These are phyloP conservation scores for Juglanconis sp. DNA, from an alignment of 2,329 filamentous ascomycete genomes.

Conservation along the genomic window DNA sequence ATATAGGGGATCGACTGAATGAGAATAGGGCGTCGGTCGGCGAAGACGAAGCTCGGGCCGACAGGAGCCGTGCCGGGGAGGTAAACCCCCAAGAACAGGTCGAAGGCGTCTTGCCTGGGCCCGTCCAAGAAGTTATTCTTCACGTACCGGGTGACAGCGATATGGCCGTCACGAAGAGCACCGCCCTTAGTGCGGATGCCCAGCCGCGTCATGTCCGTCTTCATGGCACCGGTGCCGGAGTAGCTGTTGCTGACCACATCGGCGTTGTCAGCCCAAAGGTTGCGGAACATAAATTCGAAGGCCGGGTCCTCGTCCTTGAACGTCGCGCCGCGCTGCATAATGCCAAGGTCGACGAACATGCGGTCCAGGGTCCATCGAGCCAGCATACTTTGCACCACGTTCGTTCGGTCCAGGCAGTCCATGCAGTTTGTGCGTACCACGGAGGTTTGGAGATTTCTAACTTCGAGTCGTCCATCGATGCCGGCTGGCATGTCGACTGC, in stretches of 20 bases:
- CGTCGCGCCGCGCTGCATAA: slow-evolving; percentile 71
- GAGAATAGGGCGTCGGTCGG: slow-evolving; percentile 78
- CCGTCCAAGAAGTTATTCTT: slow-evolving; percentile 95
- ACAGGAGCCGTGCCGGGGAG: slow-evolving; percentile 69
- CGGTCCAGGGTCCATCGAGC: slow-evolving; percentile 84
- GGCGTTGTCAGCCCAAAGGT: slow-evolving; percentile 97
- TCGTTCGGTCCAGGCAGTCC: slow-evolving; percentile 97
- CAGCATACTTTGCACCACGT: slow-evolving; percentile 96
- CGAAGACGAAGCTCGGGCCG: slow-evolving; percentile 72
- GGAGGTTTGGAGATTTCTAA: slow-evolving; percentile 76
- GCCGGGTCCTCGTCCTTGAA: slow-evolving; percentile 72
- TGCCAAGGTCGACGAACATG: slow-evolving; percentile 80
- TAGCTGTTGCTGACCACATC: slow-evolving; percentile 92
- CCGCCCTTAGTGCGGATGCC: slow-evolving; percentile 84
- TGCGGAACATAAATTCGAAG: slow-evolving; percentile 92
- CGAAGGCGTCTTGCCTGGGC: slow-evolving; percentile 90
- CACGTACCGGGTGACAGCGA: slow-evolving; percentile 85
- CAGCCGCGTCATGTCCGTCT: slow-evolving; percentile 96
- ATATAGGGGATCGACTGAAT: slow-evolving; percentile 95
- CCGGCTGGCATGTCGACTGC: slow-evolving; percentile 80
- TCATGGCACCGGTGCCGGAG: slow-evolving; percentile 93
- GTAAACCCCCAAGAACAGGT: slow-evolving; percentile 87
- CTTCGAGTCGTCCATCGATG: slow-evolving; percentile 69
- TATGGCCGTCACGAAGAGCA: slow-evolving; percentile 79
- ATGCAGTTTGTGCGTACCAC: slow-evolving; percentile 98